Evolutionary conservation across 805 yeast species (phyloP).

Genomic region (Kazachstania africana): DNA sequence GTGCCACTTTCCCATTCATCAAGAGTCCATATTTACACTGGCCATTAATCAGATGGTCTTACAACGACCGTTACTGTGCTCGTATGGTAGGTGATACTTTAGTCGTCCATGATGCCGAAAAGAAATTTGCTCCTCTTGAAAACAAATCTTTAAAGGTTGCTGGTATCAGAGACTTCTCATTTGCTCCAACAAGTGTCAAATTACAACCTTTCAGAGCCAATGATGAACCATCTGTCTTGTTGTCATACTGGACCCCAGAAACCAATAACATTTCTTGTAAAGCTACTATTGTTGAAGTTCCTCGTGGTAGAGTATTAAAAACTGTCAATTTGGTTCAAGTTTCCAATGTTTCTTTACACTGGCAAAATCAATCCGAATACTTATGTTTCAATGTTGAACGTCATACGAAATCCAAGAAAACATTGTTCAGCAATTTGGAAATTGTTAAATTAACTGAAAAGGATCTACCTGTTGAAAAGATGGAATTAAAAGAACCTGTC

Average conservation of each 20-base stretch:
- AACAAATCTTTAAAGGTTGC: slow-evolving; percentile 75
- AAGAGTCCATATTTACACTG: slow-evolving; percentile 63
- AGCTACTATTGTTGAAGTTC: slow-evolving; percentile 80
- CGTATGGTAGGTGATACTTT: slow-evolving; percentile 89
- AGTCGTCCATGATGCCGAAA: slow-evolving; percentile 74
- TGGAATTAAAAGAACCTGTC: slow-evolving; percentile 85
- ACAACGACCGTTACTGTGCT: slow-evolving; percentile 86
- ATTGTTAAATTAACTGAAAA: slow-evolving; percentile 79
- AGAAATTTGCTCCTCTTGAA: slow-evolving; percentile 68
- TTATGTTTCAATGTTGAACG: slow-evolving; percentile 93
- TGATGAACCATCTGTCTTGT: slow-evolving; percentile 48
- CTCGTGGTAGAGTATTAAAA: slow-evolving; percentile 72
- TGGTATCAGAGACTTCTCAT: slow-evolving; percentile 82
- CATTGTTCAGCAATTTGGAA: slow-evolving; percentile 82
- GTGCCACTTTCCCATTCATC: slow-evolving; percentile 84
- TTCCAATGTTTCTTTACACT: slow-evolving; percentile 75
- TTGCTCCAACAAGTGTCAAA: slow-evolving; percentile 81
- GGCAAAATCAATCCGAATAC: slow-evolving; percentile 82
- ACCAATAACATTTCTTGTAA: slow-evolving; percentile 84
- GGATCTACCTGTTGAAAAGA: slow-evolving; percentile 87
- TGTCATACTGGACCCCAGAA: slow-evolving; percentile 97
- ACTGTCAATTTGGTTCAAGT: slow-evolving; percentile 93
- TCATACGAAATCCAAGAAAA: slow-evolving; percentile 90
- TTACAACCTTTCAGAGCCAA: slow-evolving; percentile 44
- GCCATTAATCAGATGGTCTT: slow-evolving; percentile 96